Conservation (phyloP, 805 yeast genomes). For the Candida tammaniensis region DNA sequence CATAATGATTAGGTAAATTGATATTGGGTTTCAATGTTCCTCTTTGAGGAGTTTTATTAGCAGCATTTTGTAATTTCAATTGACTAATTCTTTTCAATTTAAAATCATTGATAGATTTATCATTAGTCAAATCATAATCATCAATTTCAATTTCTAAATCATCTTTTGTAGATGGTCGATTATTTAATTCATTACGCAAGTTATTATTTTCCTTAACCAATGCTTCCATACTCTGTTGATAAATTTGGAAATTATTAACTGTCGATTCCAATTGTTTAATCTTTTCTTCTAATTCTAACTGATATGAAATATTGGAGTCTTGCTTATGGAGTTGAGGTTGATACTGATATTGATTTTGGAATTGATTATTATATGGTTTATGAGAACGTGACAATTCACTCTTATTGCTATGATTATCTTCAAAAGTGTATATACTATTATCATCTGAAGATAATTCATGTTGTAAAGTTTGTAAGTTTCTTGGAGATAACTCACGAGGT, state of each 20-base stretch:
- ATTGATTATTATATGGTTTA: conserved; percentile 3
- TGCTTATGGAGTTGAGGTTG: background rate
- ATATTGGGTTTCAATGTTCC: conserved; percentile 37
- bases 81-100: conserved; percentile 40
- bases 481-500: too few species aligned
- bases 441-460: conserved; percentile 6
- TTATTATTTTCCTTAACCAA: conserved; percentile 14
- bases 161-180: conserved; percentile 6
- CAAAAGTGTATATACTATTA: conserved; percentile 34
- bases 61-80: conserved; percentile 19
- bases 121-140: conserved; percentile 20
- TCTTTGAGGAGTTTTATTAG: conserved; percentile 3
- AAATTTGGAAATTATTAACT: conserved; percentile 5
- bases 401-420: conserved; percentile 17
- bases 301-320: conserved; percentile 1
- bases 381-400: conserved; percentile 1
- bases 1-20: conserved; percentile 32
- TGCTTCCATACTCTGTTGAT: conserved; percentile 14
- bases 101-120: conserved; percentile 18
- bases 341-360: conserved; percentile 5
- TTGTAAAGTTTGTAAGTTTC: conserved; percentile 3
- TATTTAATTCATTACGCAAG: conserved; percentile 10
- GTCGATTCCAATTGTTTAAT: conserved; percentile 10
- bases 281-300: conserved; percentile 8
- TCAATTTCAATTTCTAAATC: conserved; percentile 17